Evolutionary conservation across 768 basidiomycete genomes (phyloP), one percentile per base, ranked within the genome.

Genomic region (Rhodosporidiobolus odoratus): DNA sequence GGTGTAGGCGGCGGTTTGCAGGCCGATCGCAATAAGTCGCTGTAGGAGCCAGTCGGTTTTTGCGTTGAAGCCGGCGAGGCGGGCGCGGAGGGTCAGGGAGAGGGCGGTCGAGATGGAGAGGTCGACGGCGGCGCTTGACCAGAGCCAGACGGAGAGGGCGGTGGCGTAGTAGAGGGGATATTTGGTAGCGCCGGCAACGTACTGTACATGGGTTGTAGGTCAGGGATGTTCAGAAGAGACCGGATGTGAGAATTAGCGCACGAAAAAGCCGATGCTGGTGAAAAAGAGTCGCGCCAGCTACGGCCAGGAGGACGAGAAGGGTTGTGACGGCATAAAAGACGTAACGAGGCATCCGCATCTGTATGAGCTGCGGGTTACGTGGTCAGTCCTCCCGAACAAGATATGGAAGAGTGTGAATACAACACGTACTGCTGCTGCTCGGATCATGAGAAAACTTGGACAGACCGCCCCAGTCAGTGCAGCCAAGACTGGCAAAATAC

Each of bases 111-210:
- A 59, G 35, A 71, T 58, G 53, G 59, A 60, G 16, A 40, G 7
- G 37, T 71, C 69, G 35, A 59, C 69, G 2, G 38, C 45, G 19
- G 69, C 69, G 17, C 19, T 40, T 0, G 53, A 23, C 64, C 64
- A 71, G 12, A 66, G 64, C 69, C 69, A 65, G 37, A 71, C 27
- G 35, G 69, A 58, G 43, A 65, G 34, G 0, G 52, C 58, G 15
- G 45, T 37, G 43, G 35, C 34, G 63, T 65, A 70, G 1, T 10
- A 5, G 23, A 70, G 17, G 19, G 34, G 30, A 2, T 48, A 0
- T 0, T 35, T 19, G 8, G 9, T 0, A 3, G 27, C 2, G 4
- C 3, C 32, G 34, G 35, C 12, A 45, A 12, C 23, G 43, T 23
- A 45, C n/a, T n/a, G n/a, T n/a, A n/a, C n/a, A n/a, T n/a, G n/a